Evolutionary conservation across 73 alveolate genomes (phyloP).

Genomic region (Diophrys appendiculata): DNA sequence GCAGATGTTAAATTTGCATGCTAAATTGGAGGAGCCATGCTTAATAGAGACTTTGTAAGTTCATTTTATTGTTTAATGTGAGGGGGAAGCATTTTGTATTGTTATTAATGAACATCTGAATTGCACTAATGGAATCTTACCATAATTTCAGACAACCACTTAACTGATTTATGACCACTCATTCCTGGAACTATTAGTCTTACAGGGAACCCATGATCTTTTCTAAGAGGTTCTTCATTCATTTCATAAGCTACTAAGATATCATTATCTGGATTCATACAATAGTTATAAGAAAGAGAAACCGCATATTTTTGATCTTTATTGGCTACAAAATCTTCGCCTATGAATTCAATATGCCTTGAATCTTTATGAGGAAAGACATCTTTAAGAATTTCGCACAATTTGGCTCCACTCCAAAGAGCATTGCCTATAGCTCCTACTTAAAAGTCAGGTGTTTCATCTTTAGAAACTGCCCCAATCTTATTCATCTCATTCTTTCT

Average conservation of each 20-base stretch:
- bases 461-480: constrained; percentile 13
- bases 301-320: constrained; percentile 4
- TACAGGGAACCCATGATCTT: constrained; percentile 79
- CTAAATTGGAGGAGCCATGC: constrained; percentile 25
- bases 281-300: constrained; percentile 7
- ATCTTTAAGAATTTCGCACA: constrained; percentile 37
- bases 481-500: constrained; percentile 61
- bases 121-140: constrained; percentile 31
- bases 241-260: constrained; percentile 70
- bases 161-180: constrained; percentile 60
- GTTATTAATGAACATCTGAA: constrained; percentile 17
- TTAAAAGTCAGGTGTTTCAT: constrained; percentile 59
- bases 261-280: constrained; percentile 32
- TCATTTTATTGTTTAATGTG: not conserved
- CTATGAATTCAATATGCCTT: constrained; percentile 23
- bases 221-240: constrained; percentile 69
- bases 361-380: constrained; percentile 16
- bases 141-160: constrained; percentile 54
- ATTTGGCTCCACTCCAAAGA: constrained; percentile 51
- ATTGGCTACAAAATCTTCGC: constrained; percentile 20
- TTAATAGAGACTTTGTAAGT: not conserved
- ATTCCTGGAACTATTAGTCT: constrained; percentile 69
- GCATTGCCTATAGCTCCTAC: constrained; percentile 78
- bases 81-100: constrained; percentile 48
- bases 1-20: constrained; percentile 26